Conservation (phyloP, 2,329 filamentous ascomycete species). For the Diplodia sapinea region DNA sequence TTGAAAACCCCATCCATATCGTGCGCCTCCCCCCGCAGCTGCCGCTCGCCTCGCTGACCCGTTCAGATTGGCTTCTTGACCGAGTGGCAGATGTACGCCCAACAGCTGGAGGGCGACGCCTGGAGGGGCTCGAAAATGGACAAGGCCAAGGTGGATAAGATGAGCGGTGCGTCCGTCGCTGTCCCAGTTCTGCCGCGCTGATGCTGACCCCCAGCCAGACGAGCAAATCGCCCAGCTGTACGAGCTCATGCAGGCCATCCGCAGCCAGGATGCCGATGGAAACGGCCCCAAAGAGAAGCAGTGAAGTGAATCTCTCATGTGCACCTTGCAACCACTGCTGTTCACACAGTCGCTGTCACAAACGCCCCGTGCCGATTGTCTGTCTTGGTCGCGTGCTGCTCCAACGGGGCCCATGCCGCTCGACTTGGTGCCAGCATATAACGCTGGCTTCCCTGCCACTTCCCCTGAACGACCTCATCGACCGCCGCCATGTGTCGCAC, state of each 20-base stretch:
- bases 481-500: constrained; percentile 54
- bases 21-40: constrained; percentile 57
- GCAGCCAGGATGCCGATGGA: constrained; percentile 57
- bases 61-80: constrained; percentile 88
- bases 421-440: background rate
- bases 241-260: constrained; percentile 87
- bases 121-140: constrained; percentile 90
- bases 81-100: constrained; percentile 95
- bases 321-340: too few species aligned
- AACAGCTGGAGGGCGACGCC: constrained; percentile 83
- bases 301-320: background rate
- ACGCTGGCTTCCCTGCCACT: background rate
- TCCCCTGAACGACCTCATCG: background rate
- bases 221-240: constrained; percentile 94
- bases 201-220: constrained; percentile 59
- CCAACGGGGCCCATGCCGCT: background rate
- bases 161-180: constrained; percentile 74
- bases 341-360: background rate
- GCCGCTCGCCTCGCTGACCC: background rate
- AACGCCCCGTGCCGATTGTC: background rate
- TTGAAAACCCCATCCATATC: constrained; percentile 92
- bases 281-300: constrained; percentile 36
- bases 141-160: constrained; percentile 81
- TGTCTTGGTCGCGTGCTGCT: background rate
- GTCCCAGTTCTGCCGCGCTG: background rate